phyloP scores from a whole-genome alignment of 192 early-diverging fungal genomes.

The Chytriomyces sp. region DNA sequence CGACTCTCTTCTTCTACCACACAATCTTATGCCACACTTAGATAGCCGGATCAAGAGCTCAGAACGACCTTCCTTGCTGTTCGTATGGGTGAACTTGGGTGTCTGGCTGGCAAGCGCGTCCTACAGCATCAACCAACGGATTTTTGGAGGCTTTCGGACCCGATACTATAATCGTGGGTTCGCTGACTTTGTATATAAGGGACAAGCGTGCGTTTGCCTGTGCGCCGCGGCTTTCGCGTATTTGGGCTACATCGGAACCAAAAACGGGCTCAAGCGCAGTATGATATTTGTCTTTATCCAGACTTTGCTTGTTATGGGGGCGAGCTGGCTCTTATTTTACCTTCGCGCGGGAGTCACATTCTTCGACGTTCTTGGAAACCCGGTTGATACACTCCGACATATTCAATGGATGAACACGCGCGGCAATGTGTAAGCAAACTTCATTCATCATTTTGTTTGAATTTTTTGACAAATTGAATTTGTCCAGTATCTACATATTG shows the following conservation, averaged over 20 bases:
- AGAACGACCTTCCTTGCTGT: constrained; percentile 20
- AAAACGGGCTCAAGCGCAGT: constrained; percentile 18
- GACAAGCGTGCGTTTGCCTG: constrained; percentile 18
- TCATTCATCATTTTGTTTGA: background rate
- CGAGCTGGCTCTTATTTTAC: constrained; percentile 19
- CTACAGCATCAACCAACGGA: constrained; percentile 1
- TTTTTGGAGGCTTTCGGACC: constrained; percentile 19
- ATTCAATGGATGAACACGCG: constrained; percentile 36
- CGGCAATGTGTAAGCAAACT: constrained; percentile 16
- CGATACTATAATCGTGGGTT: constrained; percentile 29
- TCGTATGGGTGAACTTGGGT: constrained; percentile 32
- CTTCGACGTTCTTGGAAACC: constrained; percentile 11
- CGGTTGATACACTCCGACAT: constrained; percentile 24
- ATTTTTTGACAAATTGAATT: background rate
- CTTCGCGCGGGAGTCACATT: constrained; percentile 27
- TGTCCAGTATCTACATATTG: constrained; percentile 23
- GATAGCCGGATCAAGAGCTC: too few species aligned
- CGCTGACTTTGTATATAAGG: constrained; percentile 35
- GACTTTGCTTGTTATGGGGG: constrained; percentile 9
- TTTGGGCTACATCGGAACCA: constrained; percentile 27
- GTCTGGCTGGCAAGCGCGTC: constrained; percentile 23
- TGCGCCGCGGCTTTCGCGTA: constrained; percentile 24
- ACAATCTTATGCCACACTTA: too few species aligned
- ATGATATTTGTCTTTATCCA: constrained; percentile 21
- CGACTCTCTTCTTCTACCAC: too few species aligned